Evolutionary conservation across 169 alveolate genomes (phyloP), one percentile per base, ranked within the genome.

Genomic region (Sarcocystis neurona): DNA sequence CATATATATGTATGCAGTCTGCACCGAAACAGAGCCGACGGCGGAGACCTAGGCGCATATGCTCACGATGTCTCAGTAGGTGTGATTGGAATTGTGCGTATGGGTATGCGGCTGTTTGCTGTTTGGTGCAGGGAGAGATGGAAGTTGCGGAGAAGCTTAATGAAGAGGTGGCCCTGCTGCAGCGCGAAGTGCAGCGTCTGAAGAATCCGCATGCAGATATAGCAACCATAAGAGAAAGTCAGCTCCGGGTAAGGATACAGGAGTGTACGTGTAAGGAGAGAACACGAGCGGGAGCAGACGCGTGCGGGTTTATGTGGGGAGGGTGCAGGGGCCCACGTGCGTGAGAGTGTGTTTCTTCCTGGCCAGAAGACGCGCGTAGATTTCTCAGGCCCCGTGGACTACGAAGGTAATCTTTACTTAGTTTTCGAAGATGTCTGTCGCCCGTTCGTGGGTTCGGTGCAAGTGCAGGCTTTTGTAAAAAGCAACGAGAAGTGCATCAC

Each of bases 151-250:
- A 91, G 84, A 91, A 92, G 79, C 87, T 91, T 66, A 93, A 82
- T 63, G 91, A 91, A 56, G 92, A 93, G 85, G 92, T 93, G 23
- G 92, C 93, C 8, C 89, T 88, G 68, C 89, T 93, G n/a, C 94
- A 92, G 74, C 79, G 90, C 63, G 90, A 89, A 39, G 91, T 87
- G 10, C 80, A 84, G 74, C 46, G 91, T 53, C 66, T 39, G 63
- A 84, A 41, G 12, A 60, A 82, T 39, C 91, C 91, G 41, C 80
- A 87, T 32, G 91, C 91, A 20, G 91, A 87, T 41, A 87, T 87
- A 3, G 91, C 87, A 37, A 74, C 87, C 47, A 77, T 87, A 3
- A 78, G 91, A 68, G 91, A 87, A 48, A 74, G 87, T 18, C 91
- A 87, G 58, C 77, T 87, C 1, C 87, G 91, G 56, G 91, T 87